Conservation (phyloP, 2,329 filamentous ascomycete genomes). For the Hymenoscyphus fraxineus region DNA sequence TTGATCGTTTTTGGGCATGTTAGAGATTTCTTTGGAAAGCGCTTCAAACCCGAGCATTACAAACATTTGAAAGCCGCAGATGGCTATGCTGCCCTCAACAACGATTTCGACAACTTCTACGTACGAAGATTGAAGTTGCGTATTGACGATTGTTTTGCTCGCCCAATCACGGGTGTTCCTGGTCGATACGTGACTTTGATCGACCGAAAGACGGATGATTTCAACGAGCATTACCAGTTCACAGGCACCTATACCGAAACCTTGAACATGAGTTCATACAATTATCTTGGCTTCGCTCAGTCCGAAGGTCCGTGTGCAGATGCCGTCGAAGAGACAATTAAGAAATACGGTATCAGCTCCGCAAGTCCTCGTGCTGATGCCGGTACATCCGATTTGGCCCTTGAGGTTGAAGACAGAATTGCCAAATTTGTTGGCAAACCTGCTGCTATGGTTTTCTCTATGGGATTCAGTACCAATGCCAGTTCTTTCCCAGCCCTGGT, state of each 20-base stretch:
- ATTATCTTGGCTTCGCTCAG: constrained; percentile 97
- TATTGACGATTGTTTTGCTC: constrained; percentile 94
- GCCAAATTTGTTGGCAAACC: constrained; percentile 93
- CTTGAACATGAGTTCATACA: constrained; percentile 98
- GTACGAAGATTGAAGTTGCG: constrained; percentile 86
- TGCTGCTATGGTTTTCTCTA: constrained; percentile 93
- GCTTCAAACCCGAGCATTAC: constrained; percentile 81
- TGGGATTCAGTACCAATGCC: constrained; percentile 97
- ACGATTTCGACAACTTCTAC: constrained; percentile 99
- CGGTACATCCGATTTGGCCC: constrained; percentile 80
- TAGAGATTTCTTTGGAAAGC: constrained; percentile 96
- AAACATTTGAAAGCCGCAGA: constrained; percentile 76
- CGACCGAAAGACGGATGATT: constrained; percentile 85
- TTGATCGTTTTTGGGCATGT: constrained; percentile 94
- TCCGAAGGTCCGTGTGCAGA: constrained; percentile 96
- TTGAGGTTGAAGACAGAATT: constrained; percentile 86
- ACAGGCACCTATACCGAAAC: constrained; percentile 91
- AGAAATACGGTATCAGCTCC: constrained; percentile 78
- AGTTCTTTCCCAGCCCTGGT: constrained; percentile 89
- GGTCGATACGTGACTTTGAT: constrained; percentile 90
- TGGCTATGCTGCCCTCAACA: constrained; percentile 92
- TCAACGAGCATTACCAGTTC: constrained; percentile 85
- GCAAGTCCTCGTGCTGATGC: constrained; percentile 78
- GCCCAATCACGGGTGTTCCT: constrained; percentile 88
- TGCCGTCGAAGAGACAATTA: constrained; percentile 79